A percentile compares a stretch with the other conserved stretches of the same genome.
phyloP scores from a whole-genome alignment of 2,329 filamentous ascomycete species.

The Curvularia spicifera region DNA sequence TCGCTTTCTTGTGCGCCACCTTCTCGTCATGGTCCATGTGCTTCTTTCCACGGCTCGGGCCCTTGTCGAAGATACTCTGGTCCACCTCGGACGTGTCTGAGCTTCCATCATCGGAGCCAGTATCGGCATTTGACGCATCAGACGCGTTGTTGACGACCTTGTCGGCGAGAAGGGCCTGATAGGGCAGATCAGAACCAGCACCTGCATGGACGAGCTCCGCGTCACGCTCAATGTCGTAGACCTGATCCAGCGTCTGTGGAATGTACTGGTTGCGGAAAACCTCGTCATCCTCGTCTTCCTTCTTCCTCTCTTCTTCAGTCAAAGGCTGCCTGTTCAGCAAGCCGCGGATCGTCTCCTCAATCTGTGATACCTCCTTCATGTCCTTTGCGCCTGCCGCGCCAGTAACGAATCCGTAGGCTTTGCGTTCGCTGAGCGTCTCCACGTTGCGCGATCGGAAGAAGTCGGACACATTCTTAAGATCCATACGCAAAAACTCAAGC shows the following conservation, averaged over 20 bases:
- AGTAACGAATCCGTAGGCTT: constrained; percentile 85
- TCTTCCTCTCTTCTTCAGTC: constrained; percentile 58
- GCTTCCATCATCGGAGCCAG: constrained; percentile 25
- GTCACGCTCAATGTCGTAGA: constrained; percentile 95
- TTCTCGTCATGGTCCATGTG: constrained; percentile 94
- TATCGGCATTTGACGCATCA: constrained; percentile 49
- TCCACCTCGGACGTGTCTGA: constrained; percentile 37
- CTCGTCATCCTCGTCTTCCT: constrained; percentile 80
- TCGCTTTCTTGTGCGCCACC: constrained; percentile 82
- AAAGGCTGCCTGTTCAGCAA: constrained; percentile 65
- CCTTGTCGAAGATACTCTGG: constrained; percentile 45
- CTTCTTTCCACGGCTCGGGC: constrained; percentile 50
- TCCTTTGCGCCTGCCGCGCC: constrained; percentile 60
- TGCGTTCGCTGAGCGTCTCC: constrained; percentile 76
- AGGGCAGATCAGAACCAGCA: constrained; percentile 78
- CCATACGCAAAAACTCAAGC: constrained; percentile 94
- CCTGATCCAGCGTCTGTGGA: constrained; percentile 91
- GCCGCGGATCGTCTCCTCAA: constrained; percentile 68
- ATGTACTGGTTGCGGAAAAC: constrained; percentile 98
- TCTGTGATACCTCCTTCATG: constrained; percentile 64
- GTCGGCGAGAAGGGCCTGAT: constrained; percentile 81
- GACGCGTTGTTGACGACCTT: constrained; percentile 58
- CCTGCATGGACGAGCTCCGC: constrained; percentile 77
- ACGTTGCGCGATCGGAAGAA: constrained; percentile 91
- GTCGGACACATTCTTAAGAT: constrained; percentile 94